Percentiles rank a stretch among this genome's conserved stretches.
Evolutionary conservation across 2,329 filamentous ascomycete genomes (phyloP).

Genomic region (Aspergillus neotritici): DNA sequence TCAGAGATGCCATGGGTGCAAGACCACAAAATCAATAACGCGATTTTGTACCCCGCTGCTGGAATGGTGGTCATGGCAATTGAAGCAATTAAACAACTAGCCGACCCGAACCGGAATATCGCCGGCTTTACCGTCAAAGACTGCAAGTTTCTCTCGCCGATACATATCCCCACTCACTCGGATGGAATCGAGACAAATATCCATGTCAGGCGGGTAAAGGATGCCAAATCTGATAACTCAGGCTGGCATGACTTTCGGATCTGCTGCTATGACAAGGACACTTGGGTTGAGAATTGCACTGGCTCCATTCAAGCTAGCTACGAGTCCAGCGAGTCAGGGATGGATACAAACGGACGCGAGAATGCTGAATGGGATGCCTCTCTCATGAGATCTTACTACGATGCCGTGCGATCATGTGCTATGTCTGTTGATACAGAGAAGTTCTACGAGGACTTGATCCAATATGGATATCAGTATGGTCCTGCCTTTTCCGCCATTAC

Average conservation of each 20-base stretch:
- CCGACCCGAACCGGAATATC: background rate
- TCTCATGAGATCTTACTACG: too few relatives aligned
- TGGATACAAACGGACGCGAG: too few relatives aligned
- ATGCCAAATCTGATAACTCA: background rate
- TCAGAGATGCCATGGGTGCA: constrained; percentile 36
- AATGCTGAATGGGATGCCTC: too few relatives aligned
- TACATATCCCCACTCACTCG: background rate
- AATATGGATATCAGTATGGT: background rate
- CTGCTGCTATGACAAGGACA: background rate
- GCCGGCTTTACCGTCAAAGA: background rate
- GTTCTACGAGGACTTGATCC: background rate
- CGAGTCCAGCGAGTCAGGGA: background rate
- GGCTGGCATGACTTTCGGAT: constrained; percentile 6
- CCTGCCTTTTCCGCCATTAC: background rate
- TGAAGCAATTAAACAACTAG: constrained; percentile 12
- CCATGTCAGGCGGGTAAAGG: background rate
- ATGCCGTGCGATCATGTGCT: background rate
- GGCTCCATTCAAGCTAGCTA: constrained; percentile 5
- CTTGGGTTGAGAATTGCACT: constrained; percentile 5
- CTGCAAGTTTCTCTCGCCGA: background rate
- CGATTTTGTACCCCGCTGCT: constrained; percentile 14
- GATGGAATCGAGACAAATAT: background rate
- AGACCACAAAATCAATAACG: constrained; percentile 34
- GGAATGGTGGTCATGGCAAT: constrained; percentile 16
- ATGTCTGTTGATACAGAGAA: background rate